Base-by-base conservation (phyloP, 257 asterid species). In the Solanum ahanhuiri region DNA sequence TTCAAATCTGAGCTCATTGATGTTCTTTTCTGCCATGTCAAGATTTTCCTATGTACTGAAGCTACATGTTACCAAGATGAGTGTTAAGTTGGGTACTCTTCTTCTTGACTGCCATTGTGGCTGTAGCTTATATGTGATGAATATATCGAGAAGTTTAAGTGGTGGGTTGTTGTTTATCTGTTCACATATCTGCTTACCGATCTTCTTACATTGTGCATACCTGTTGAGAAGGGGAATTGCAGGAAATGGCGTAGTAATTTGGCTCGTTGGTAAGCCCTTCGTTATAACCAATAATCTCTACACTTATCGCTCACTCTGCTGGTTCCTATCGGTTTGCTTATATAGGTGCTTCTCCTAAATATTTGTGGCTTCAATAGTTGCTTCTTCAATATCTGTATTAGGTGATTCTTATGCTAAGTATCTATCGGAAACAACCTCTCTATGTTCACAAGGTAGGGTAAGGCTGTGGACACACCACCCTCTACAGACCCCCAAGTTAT, bases 121-220 rank as follows among this genome's bases (percentile, higher is more conserved):
- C 91, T 77, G 93, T 91, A 90, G 93, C 92, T 34, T 34, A 90
- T 85, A 89, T 85, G 87, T 35, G 33, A 22, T 30, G 33, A 34
- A 2, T 33, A 1, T 85, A 33, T 23, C 18, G 79, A 84, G 92
- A 90, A 87, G 92, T 91, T 70, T 85, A 63, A 87, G 92, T 91
- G 93, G 91, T 92, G 91, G 91, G 90, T 91, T 86, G 91, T 90
- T 88, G 91, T 88, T 71, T n/a, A 23, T 12, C 70, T 54, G 28
- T 90, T 89, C 89, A 90, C 87, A 82, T 73, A 90, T 91, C 90
- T 91, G 92, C 93, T 90, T 91, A 91, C 93, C 93, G 91, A 91
- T 87, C 85, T 91, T 90, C 92, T 88, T 82, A 91, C 87, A 90
- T 86, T 83, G 10, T 37, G 82, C 22, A n/a, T n/a, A 12, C 58